phyloP scores from a whole-genome alignment of 441 rosid species.

The Croton laevigatus region DNA sequence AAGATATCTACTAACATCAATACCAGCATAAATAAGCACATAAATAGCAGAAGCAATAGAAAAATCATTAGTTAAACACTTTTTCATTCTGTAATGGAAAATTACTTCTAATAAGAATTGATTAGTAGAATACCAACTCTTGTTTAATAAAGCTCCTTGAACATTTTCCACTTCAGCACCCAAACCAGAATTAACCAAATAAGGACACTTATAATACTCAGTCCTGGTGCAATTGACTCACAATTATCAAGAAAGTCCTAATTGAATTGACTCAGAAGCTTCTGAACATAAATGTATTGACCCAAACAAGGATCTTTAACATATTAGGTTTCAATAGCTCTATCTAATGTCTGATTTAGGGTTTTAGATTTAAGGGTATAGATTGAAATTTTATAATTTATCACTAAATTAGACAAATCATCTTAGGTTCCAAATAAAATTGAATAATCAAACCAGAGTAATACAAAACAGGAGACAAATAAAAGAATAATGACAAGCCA shows the following conservation, averaged over 20 bases:
- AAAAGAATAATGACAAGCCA: constrained; percentile 54
- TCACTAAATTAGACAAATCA: constrained; percentile 17
- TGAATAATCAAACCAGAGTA: constrained; percentile 64
- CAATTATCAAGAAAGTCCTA: constrained; percentile 53
- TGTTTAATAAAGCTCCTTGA: constrained; percentile 32
- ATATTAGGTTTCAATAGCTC: not conserved
- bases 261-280: constrained; percentile 59
- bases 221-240: constrained; percentile 49
- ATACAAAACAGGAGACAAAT: constrained; percentile 36
- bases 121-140: constrained; percentile 59
- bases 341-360: constrained; percentile 12
- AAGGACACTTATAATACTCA: constrained; percentile 69
- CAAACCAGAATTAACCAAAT: constrained; percentile 51
- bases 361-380: constrained; percentile 28
- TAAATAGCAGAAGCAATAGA: constrained; percentile 67
- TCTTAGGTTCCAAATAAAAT: constrained; percentile 30
- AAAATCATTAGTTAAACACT: constrained; percentile 61
- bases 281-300: constrained; percentile 58
- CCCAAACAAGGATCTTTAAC: constrained; percentile 56
- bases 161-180: constrained; percentile 46
- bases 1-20: constrained; percentile 54
- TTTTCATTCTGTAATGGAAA: constrained; percentile 62
- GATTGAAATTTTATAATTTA: constrained; percentile 21
- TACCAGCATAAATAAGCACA: constrained; percentile 74
- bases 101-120: constrained; percentile 73